Conservation (phyloP, 2,329 filamentous ascomycete genomes). For the Pestalotiopsis sp. region DNA sequence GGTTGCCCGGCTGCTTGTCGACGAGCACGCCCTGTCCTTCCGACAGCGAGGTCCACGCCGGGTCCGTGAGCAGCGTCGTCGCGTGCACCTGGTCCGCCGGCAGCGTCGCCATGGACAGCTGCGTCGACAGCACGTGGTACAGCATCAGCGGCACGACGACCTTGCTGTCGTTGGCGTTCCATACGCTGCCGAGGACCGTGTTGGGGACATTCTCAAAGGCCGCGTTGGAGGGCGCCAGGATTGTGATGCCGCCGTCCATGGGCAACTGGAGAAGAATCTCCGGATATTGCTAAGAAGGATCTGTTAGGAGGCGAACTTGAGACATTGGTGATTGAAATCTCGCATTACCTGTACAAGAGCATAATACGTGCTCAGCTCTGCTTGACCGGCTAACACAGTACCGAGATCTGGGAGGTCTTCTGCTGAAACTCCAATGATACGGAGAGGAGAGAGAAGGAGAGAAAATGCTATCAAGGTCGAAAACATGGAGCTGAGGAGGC, state of each 20-base stretch:
- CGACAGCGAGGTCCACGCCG: slow-evolving; percentile 50
- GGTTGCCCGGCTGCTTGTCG: slow-evolving; percentile 44
- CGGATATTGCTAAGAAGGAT: slow-evolving; percentile 44
- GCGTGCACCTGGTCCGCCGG: slow-evolving; percentile 41
- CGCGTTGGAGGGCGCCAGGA: slow-evolving; percentile 58
- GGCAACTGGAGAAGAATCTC: slow-evolving; percentile 47
- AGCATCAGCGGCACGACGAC: slow-evolving; percentile 54
- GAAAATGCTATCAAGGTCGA: neutral
- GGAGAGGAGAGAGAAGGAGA: neutral
- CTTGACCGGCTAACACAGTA: slow-evolving; percentile 39
- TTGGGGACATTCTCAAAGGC: slow-evolving; percentile 60
- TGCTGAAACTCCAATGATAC: neutral
- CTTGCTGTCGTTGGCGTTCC: slow-evolving; percentile 44
- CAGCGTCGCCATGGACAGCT: slow-evolving; percentile 44
- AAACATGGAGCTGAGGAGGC: neutral
- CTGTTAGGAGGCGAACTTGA: neutral
- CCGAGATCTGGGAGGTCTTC: slow-evolving; percentile 38
- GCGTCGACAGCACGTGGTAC: slow-evolving; percentile 64
- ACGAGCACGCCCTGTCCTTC: slow-evolving; percentile 52
- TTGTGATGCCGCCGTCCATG: slow-evolving; percentile 46
- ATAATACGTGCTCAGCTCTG: slow-evolving; percentile 47
- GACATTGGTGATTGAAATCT: neutral
- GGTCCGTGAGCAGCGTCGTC: slow-evolving; percentile 45
- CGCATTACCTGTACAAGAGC: slow-evolving; percentile 42
- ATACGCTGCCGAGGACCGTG: slow-evolving; percentile 51